Percentiles rank a stretch among this genome's conserved stretches.
These are phyloP conservation scores for Magnusiomyces tetraspermus DNA, from an alignment of 1,139 yeast genomes.

Conservation along the genomic window DNA sequence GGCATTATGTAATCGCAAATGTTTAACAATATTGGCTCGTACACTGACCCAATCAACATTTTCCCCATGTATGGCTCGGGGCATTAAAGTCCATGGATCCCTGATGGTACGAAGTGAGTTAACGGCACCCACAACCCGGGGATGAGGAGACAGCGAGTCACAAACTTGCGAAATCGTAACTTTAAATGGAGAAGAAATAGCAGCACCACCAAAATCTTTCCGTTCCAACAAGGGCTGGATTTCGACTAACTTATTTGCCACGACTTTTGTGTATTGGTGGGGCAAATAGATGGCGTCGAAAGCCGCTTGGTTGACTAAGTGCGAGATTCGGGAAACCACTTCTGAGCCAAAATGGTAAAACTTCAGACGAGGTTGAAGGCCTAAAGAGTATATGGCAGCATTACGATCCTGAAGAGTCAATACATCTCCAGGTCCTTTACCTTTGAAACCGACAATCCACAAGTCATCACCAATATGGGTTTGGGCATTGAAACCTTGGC, in stretches of 20 bases:
- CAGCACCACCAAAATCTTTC: conserved; percentile 17
- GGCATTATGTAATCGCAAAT: conserved; percentile 14
- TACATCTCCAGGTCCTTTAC: conserved; percentile 7
- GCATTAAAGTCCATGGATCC: conserved; percentile 35
- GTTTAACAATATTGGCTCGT: conserved; percentile 29
- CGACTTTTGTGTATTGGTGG: conserved; percentile 10
- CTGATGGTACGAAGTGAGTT: conserved; percentile 57
- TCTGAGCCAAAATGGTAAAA: conserved; percentile 18
- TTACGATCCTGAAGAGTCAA: conserved; percentile 16
- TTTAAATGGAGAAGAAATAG: conserved; percentile 15
- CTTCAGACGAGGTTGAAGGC: conserved; percentile 15
- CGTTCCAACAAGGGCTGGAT: conserved; percentile 12
- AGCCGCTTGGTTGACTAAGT: conserved; percentile 9
- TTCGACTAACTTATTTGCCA: conserved; percentile 6
- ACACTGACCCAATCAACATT: conserved; percentile 89
- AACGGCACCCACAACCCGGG: conserved; percentile 68
- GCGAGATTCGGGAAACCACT: conserved; percentile 3
- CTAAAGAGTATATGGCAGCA: conserved; percentile 14
- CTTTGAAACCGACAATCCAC: conserved; percentile 9
- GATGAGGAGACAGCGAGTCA: conserved; percentile 43
- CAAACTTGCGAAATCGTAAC: conserved; percentile 10
- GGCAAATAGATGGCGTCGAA: conserved; percentile 14
- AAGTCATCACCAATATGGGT: conserved; percentile 6
- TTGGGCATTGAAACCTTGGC: too few relatives aligned
- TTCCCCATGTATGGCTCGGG: conserved; percentile 47